Base-by-base conservation (phyloP, 2,329 filamentous ascomycete genomes). In the Xylaria digitata region DNA sequence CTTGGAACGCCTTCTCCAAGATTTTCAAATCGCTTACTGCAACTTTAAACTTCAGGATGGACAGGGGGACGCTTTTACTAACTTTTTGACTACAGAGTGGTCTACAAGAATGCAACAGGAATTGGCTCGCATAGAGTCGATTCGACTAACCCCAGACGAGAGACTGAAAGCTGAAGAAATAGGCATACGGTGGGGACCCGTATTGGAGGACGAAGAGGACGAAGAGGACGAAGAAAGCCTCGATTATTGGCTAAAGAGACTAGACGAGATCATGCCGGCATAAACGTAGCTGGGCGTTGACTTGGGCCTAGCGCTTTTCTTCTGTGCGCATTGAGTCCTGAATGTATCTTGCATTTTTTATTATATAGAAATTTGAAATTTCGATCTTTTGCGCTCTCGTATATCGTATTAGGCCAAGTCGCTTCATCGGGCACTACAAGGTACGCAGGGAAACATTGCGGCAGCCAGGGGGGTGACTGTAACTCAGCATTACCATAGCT, bases 251-350 rank as follows among this genome's bases (percentile, higher is more conserved):
- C 21, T 50, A 6, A 32, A 19, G 21, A 13, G 6, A 19, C 15
- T 59, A 19, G 56, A 59, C 34, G 21, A 50, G 32, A 43, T 50
- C 32, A 59, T 50, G 21, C 56, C 56, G 6, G 56, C 19, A 23
- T 17, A n/a, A n/a, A 17, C 23, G 48, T 37, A 13, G 34, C 0
- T 0, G 34, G 34, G 34, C 8, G 34, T 37, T 34, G 32, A 34
- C 7, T 34, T 8, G 1, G 32, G 9, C 7, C 32, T 34, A 34
- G 32, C 32, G 7, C 9, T 34, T 34, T 34, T 34, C 32, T 34
- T 34, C 32, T 34, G 6, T 11, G 32, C 32, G 32, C 32, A 34
- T 6, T 1, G 32, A 11, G 7, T 34, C 7, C 9, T 1, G 9
- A 34, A 11, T 34, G 32, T 34, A 34, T 34, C 32, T 34, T 34